Conservation (phyloP, 352 stramenopile species). For the Blastocystis sp. region DNA sequence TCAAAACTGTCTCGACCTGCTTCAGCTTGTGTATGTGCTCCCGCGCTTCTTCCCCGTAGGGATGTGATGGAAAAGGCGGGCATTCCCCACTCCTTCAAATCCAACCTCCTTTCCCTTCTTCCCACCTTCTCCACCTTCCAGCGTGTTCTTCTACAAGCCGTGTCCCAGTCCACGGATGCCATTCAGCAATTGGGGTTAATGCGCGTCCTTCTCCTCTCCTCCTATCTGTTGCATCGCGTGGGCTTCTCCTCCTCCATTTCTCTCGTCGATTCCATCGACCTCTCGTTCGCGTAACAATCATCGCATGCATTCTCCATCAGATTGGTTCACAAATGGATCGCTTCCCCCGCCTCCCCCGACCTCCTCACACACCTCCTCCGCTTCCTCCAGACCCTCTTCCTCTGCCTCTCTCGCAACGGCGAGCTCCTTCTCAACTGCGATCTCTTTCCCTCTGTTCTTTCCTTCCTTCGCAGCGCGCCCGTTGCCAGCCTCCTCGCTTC, state of each 20-base stretch:
- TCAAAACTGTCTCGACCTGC: conserved; percentile 39
- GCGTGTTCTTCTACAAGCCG: not conserved
- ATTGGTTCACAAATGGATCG: not conserved
- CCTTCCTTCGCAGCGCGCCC: not conserved
- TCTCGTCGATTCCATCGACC: conserved; percentile 28
- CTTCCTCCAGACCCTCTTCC: conserved; percentile 22
- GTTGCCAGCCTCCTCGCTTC: not conserved
- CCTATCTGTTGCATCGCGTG: conserved; percentile 23
- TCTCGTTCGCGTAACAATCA: not conserved
- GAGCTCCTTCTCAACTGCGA: conserved; percentile 50
- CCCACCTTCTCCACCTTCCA: conserved; percentile 18
- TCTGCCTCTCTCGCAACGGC: conserved; percentile 12
- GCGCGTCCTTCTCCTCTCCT: conserved; percentile 29
- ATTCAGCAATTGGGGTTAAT: not conserved
- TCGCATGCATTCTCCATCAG: not conserved
- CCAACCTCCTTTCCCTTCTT: not conserved
- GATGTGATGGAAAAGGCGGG: conserved; percentile 54
- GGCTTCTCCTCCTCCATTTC: conserved; percentile 7
- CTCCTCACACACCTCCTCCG: not conserved
- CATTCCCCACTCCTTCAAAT: conserved; percentile 20
- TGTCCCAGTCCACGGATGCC: not conserved
- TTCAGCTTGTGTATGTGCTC: conserved; percentile 35
- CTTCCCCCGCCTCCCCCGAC: not conserved
- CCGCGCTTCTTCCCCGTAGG: not conserved
- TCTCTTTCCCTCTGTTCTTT: conserved; percentile 23